phyloP scores from a whole-genome alignment of 352 stramenopile genomes.

The Pythium periplocum region DNA sequence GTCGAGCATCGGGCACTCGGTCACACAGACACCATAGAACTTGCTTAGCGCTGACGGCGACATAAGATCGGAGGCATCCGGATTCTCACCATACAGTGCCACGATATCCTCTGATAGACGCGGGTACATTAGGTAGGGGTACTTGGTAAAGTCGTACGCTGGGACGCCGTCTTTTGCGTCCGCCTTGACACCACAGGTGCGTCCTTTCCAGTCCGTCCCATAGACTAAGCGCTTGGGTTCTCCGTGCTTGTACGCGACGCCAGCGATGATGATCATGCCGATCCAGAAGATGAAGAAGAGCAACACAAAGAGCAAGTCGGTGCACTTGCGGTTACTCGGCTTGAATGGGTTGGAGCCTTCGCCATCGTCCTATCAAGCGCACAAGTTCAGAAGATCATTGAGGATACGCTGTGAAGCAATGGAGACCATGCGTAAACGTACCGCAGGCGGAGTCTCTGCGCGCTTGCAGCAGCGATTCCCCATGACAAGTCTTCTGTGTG shows the following conservation, averaged over 20 bases:
- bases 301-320: slow-evolving; percentile 46
- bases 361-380: slow-evolving; percentile 7
- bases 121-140: slow-evolving; percentile 69
- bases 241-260: slow-evolving; percentile 52
- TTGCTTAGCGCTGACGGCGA: slow-evolving; percentile 26
- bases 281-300: slow-evolving; percentile 37
- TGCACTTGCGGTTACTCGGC: slow-evolving; percentile 67
- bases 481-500: slow-evolving; percentile 2
- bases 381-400: not conserved
- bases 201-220: slow-evolving; percentile 65
- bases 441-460: slow-evolving; percentile 4
- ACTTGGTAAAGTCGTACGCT: slow-evolving; percentile 61
- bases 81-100: slow-evolving; percentile 12
- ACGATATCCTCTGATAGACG: slow-evolving; percentile 57
- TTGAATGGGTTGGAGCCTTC: slow-evolving; percentile 64
- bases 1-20: slow-evolving; percentile 45
- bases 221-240: slow-evolving; percentile 74
- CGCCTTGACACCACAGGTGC: slow-evolving; percentile 52
- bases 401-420: not conserved
- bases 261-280: slow-evolving; percentile 65
- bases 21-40: slow-evolving; percentile 41
- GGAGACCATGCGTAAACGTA: not conserved
- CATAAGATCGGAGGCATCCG: slow-evolving; percentile 15
- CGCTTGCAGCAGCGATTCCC: slow-evolving; percentile 23
- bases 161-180: slow-evolving; percentile 34